Conservation (phyloP, 768 basidiomycete genomes). For the Mycena indigotica region DNA sequence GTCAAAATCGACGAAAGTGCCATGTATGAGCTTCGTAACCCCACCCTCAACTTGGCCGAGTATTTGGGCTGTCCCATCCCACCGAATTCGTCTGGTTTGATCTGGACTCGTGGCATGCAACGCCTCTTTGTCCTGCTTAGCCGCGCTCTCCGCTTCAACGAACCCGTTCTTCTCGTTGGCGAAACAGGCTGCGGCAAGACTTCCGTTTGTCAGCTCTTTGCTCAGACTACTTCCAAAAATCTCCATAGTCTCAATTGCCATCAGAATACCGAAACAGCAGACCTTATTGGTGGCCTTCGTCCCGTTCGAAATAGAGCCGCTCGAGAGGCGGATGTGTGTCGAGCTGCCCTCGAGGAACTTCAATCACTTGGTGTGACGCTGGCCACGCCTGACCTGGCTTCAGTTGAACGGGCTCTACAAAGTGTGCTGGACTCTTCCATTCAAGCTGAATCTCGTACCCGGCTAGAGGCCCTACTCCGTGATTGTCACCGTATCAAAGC, state of each 20-base stretch:
- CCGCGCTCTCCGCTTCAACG: conserved; percentile 86
- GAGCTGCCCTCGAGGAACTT: conserved; percentile 45
- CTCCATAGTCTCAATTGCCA: conserved; percentile 89
- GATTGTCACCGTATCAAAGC: conserved; percentile 58
- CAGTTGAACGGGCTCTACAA: conserved; percentile 30
- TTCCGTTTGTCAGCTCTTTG: conserved; percentile 90
- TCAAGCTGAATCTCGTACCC: conserved; percentile 30
- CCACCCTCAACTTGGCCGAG: conserved; percentile 39
- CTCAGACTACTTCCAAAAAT: conserved; percentile 59
- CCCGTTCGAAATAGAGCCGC: conserved; percentile 78
- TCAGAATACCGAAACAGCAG: conserved; percentile 97
- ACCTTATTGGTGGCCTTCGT: conserved; percentile 90
- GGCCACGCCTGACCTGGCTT: conserved; percentile 26
- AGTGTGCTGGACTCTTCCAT: conserved; percentile 34
- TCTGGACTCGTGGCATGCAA: conserved; percentile 95
- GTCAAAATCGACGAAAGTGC: conserved; percentile 74
- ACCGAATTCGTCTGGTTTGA: conserved; percentile 47
- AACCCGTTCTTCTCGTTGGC: conserved; percentile 93
- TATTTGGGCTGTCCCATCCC: conserved; percentile 63
- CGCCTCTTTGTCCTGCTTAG: conserved; percentile 82
- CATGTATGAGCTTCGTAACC: conserved; percentile 63
- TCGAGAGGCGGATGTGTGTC: conserved; percentile 50
- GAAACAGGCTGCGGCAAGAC: conserved; percentile 99
- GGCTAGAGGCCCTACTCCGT: conserved; percentile 45
- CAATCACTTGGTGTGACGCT: conserved; percentile 40